Base-by-base conservation (phyloP, 2,329 filamentous ascomycete genomes). In the Chaetomium sp. region DNA sequence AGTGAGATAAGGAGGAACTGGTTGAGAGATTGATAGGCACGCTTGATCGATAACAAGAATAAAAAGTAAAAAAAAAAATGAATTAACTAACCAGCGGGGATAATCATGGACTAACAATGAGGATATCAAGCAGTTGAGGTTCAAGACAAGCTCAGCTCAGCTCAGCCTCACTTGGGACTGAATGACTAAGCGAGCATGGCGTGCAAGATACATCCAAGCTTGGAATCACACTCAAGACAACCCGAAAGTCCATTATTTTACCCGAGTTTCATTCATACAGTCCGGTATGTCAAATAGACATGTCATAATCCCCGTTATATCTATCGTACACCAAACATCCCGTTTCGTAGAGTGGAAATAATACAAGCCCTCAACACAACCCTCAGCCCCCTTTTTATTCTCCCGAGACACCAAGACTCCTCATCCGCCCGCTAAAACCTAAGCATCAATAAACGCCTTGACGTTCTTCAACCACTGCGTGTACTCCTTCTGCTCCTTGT, bases 401-500 rank as follows among this genome's bases (percentile, higher is more conserved):
- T 27, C 19, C 19, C 19, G 19, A 27, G 19, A 27, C 53, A 34
- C 36, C 41, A 14, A 32, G 6, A 14, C 38, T 38, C 32, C 49
- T 11, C 10, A 43, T 5, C 3, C 35, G n/a, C 7, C 12, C n/a
- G 32, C 14, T 41, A 50, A 42, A 42, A 9, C 56, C 71, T 77
- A 90, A 59, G 84, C 85, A 70, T 88, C 86, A 63, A 96, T 78
- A 69, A 97, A 96, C 61, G 75, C 77, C 84, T 92, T 94, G 73
- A 96, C 81, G 69, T 88, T 88, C 72, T 85, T 81, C 72, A 99
- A 77, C 94, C 95, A 99, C 63, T 81, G 77, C 59, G 95, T 77
- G 74, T 99, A 99, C 80, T 99, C 94, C 76, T 85, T 88, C 83
- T 97, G 92, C 83, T 99, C 94, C 86, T 99, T 99, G 75, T 88